A percentile compares a stretch with the other conserved stretches of the same genome.
phyloP scores from a whole-genome alignment of 2,329 filamentous ascomycete genomes.

The Colletotrichum sp. region DNA sequence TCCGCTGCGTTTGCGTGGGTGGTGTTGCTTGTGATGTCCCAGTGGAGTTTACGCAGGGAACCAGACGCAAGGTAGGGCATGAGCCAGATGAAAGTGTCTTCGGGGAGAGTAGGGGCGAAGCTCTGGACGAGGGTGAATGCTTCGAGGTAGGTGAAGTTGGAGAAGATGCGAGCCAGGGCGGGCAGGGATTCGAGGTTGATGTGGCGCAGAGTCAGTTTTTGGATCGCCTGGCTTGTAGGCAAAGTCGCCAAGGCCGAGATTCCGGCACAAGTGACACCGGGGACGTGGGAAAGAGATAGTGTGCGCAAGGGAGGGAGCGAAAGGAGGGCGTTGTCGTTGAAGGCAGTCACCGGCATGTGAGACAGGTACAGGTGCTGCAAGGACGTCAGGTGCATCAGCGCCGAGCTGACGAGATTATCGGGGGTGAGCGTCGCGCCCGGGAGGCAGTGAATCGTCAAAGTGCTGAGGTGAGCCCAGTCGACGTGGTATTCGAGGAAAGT shows the following conservation, averaged over 20 bases:
- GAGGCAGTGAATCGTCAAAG: slow-evolving; percentile 63
- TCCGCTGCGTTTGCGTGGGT: slow-evolving; percentile 56
- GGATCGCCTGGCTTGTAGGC: slow-evolving; percentile 48
- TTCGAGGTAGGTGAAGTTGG: slow-evolving; percentile 54
- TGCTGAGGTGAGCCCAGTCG: slow-evolving; percentile 61
- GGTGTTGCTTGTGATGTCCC: slow-evolving; percentile 64
- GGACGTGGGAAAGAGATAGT: slow-evolving; percentile 59
- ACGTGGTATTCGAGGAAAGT: slow-evolving; percentile 57
- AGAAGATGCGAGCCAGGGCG: slow-evolving; percentile 63
- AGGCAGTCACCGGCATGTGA: slow-evolving; percentile 58
- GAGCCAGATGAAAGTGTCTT: slow-evolving; percentile 62
- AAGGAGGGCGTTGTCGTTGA: slow-evolving; percentile 61
- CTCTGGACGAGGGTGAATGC: slow-evolving; percentile 61
- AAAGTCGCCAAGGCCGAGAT: slow-evolving; percentile 62
- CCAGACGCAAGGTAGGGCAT: slow-evolving; percentile 67
- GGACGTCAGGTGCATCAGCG: slow-evolving; percentile 55
- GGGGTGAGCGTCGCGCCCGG: slow-evolving; percentile 60
- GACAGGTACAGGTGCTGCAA: slow-evolving; percentile 66
- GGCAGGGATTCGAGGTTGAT: slow-evolving; percentile 61
- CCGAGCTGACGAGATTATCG: slow-evolving; percentile 54
- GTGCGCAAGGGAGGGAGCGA: slow-evolving; percentile 59
- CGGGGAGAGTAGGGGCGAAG: slow-evolving; percentile 58
- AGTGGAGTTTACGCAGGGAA: slow-evolving; percentile 61
- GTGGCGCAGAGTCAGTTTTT: slow-evolving; percentile 59
- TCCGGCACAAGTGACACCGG: slow-evolving; percentile 61